Conservation (phyloP, 805 yeast species). For the Isabelozyma heimii region DNA sequence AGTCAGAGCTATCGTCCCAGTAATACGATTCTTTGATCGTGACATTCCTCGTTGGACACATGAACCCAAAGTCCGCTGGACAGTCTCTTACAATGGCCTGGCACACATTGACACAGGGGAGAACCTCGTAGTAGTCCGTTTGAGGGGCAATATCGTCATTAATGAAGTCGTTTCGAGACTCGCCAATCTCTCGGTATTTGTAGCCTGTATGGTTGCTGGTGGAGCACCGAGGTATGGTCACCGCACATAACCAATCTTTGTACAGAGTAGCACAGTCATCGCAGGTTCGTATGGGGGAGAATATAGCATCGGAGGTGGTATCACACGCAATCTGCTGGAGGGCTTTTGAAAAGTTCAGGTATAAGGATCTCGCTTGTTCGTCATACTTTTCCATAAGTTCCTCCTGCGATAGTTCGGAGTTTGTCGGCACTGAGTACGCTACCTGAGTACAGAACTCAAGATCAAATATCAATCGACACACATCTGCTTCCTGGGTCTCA, state of each 20-base stretch:
- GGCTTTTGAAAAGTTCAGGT: constrained; percentile 68
- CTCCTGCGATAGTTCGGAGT: constrained; percentile 8
- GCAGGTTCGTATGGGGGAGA: constrained; percentile 74
- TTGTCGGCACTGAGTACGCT: constrained; percentile 81
- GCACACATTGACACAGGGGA: constrained; percentile 86
- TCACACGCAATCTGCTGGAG: constrained; percentile 78
- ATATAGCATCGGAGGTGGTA: constrained; percentile 59
- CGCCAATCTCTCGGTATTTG: constrained; percentile 41
- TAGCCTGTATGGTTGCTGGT: constrained; percentile 46
- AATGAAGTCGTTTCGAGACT: constrained; percentile 62
- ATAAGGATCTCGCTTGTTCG: constrained; percentile 52
- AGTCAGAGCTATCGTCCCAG: constrained; percentile 30
- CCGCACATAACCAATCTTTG: constrained; percentile 85
- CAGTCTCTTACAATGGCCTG: constrained; percentile 77
- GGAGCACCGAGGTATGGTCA: constrained; percentile 83
- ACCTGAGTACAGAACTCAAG: constrained; percentile 76
- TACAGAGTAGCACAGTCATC: constrained; percentile 69
- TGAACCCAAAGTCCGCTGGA: constrained; percentile 71
- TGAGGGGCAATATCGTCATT: constrained; percentile 52
- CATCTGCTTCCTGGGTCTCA: constrained; percentile 47
- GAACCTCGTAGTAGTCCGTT: constrained; percentile 66
- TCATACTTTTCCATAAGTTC: constrained; percentile 52
- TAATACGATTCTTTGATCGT: constrained; percentile 41
- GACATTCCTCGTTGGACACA: constrained; percentile 57
- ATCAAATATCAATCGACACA: constrained; percentile 74